Evolutionary conservation across 176 grass and related monocot genomes (phyloP).

Genomic region (Rhynchospora breviuscula): DNA sequence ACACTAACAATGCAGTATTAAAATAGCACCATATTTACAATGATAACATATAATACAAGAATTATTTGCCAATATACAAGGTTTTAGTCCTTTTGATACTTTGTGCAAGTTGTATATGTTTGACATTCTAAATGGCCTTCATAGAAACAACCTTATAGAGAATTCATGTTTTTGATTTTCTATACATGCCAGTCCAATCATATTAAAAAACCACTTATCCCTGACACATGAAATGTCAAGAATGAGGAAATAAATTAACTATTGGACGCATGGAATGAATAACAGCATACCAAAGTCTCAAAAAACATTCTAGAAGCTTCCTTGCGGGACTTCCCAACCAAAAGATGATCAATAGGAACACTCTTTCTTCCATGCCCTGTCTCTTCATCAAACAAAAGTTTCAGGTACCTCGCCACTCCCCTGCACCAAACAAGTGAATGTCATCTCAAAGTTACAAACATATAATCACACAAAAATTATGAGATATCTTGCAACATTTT

Average conservation of each 20-base stretch:
- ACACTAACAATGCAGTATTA: not conserved
- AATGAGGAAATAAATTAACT: not conserved
- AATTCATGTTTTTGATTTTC: too few relatives aligned
- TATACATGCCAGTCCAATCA: too few relatives aligned
- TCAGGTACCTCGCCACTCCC: constrained; percentile 86
- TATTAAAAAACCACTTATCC: too few relatives aligned
- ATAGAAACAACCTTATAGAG: too few relatives aligned
- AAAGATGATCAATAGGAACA: constrained; percentile 61
- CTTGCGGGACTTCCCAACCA: constrained; percentile 72
- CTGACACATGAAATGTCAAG: not conserved
- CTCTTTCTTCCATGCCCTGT: constrained; percentile 66
- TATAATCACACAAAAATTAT: not conserved
- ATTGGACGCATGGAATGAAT: not conserved
- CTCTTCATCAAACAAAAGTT: constrained; percentile 77
- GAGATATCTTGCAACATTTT: not conserved
- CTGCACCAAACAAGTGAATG: constrained; percentile 29
- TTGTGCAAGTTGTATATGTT: too few relatives aligned
- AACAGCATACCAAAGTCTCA: constrained; percentile 79
- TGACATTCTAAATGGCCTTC: too few relatives aligned
- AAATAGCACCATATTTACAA: not conserved
- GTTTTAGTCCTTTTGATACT: too few relatives aligned
- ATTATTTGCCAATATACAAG: not conserved
- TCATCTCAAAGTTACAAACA: not conserved
- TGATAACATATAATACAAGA: too few relatives aligned
- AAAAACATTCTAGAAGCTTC: constrained; percentile 99